Conservation (phyloP, 2,329 filamentous ascomycete species). For the Fonsecaea multimorphosa region DNA sequence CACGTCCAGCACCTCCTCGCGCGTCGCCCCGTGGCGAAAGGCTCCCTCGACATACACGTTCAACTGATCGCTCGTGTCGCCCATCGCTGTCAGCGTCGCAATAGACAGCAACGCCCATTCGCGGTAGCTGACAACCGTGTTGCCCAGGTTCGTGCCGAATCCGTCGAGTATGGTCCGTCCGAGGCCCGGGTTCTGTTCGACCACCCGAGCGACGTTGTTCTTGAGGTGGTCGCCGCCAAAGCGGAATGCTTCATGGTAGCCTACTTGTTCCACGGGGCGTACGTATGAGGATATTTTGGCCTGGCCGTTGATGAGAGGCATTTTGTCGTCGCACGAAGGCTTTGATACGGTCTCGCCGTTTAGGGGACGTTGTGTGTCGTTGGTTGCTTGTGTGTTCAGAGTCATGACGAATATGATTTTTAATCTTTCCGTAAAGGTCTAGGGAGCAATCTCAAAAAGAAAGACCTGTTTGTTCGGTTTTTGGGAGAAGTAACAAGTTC, state of each 20-base stretch:
- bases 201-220: conserved; percentile 3
- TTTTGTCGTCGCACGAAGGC: too few relatives aligned
- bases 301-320: not conserved
- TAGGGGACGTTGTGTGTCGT: too few relatives aligned
- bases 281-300: not conserved
- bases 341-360: too few relatives aligned
- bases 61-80: conserved; percentile 8
- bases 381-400: too few relatives aligned
- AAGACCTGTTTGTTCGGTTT: too few relatives aligned
- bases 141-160: not conserved
- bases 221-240: conserved; percentile 3
- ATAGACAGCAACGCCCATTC: conserved; percentile 12
- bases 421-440: too few relatives aligned
- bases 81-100: conserved; percentile 7
- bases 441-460: too few relatives aligned
- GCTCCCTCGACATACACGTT: conserved; percentile 1
- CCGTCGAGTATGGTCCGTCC: conserved; percentile 3
- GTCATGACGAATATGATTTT: too few relatives aligned
- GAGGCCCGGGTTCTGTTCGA: conserved; percentile 10
- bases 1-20: conserved; percentile 4
- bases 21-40: not conserved
- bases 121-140: conserved; percentile 1
- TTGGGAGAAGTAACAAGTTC: too few relatives aligned
- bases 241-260: conserved; percentile 14
- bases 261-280: not conserved